These are phyloP conservation scores for Lotmaria passim DNA, from an alignment of 208 protist genomes.

Conservation along the genomic window DNA sequence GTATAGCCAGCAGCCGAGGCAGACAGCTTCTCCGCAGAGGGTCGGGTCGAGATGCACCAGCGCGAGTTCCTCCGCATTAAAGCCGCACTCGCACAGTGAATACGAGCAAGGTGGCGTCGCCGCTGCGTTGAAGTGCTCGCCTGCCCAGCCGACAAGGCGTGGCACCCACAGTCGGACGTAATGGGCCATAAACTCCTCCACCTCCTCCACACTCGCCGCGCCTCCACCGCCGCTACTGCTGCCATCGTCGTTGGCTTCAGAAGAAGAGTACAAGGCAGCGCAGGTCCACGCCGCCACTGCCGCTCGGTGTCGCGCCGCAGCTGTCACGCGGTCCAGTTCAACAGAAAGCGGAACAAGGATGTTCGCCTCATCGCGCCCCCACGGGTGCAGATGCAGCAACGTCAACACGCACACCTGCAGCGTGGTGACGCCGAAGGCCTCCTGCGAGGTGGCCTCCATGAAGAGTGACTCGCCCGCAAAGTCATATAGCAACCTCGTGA, in stretches of 20 bases:
- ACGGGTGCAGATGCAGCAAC: constrained; percentile 59
- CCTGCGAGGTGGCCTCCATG: constrained; percentile 76
- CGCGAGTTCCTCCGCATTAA: constrained; percentile 13
- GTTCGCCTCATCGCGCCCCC: constrained; percentile 50
- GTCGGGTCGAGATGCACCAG: background rate
- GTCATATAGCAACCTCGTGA: constrained; percentile 73
- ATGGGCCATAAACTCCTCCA: constrained; percentile 17
- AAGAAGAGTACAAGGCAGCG: background rate
- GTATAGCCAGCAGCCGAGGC: constrained; percentile 35
- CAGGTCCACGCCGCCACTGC: constrained; percentile 1
- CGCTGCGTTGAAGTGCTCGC: constrained; percentile 23
- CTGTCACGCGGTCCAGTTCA: constrained; percentile 9
- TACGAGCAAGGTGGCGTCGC: background rate
- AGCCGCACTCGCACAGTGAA: constrained; percentile 10
- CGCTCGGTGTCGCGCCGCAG: constrained; percentile 8
- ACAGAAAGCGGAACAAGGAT: constrained; percentile 54
- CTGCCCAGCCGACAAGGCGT: constrained; percentile 29
- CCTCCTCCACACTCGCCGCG: background rate
- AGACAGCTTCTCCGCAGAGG: constrained; percentile 14
- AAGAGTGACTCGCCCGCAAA: constrained; percentile 63
- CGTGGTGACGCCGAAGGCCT: constrained; percentile 83
- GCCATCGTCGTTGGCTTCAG: background rate
- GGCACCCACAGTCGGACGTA: constrained; percentile 38
- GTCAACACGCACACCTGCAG: constrained; percentile 76
- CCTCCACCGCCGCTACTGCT: background rate